Conservation (phyloP, 2,329 filamentous ascomycete genomes). For the Exserohilum turcica region DNA sequence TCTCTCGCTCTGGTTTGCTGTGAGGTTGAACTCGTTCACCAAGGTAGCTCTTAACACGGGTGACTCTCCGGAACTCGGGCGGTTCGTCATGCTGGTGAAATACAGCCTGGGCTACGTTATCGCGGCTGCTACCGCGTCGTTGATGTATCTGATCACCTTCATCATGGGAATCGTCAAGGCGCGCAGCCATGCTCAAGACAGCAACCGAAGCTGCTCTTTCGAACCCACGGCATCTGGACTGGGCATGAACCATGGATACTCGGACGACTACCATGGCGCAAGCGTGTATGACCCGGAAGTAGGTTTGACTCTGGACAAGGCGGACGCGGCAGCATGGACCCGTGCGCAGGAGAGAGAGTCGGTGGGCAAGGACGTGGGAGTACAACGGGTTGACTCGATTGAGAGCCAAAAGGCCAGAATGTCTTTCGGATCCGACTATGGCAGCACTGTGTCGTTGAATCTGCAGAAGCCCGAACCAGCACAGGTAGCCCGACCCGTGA, state of each 20-base stretch:
- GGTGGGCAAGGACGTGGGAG: constrained; percentile 9
- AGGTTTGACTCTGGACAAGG: constrained; percentile 11
- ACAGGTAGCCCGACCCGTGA: constrained; percentile 25
- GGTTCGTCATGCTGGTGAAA: constrained; percentile 28
- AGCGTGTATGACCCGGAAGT: constrained; percentile 32
- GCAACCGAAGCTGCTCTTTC: constrained; percentile 32
- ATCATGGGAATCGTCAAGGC: constrained; percentile 22
- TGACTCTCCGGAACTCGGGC: constrained; percentile 21
- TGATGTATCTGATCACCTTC: constrained; percentile 24
- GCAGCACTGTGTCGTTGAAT: constrained; percentile 24
- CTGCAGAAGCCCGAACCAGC: constrained; percentile 24
- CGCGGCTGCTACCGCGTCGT: constrained; percentile 21
- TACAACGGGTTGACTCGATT: constrained; percentile 23
- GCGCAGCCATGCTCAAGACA: constrained; percentile 19
- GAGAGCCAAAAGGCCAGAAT: constrained; percentile 17
- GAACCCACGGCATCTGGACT: constrained; percentile 39
- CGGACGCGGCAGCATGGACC: constrained; percentile 11
- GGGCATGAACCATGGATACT: constrained; percentile 34
- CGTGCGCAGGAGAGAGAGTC: constrained; percentile 24
- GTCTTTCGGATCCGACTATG: constrained; percentile 11
- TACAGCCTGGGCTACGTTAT: constrained; percentile 29
- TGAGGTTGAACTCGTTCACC: constrained; percentile 19
- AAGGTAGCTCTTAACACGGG: constrained; percentile 17
- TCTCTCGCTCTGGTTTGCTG: constrained; percentile 25
- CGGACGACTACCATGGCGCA: constrained; percentile 22